These are phyloP conservation scores for Arthrobotrys pseudoclavata DNA, from an alignment of 2,329 filamentous ascomycete species.

Conservation along the genomic window DNA sequence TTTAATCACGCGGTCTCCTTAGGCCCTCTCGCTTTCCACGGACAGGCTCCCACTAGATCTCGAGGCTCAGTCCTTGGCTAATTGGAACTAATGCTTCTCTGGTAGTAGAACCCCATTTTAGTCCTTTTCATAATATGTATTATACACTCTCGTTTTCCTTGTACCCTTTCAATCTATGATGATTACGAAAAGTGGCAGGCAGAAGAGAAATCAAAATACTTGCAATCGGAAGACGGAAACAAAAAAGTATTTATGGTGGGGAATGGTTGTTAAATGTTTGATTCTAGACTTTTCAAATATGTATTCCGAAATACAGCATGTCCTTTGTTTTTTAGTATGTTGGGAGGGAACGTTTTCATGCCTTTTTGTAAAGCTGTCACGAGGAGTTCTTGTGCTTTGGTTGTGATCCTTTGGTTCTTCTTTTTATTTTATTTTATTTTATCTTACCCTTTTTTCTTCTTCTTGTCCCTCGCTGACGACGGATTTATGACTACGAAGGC, in stretches of 20 bases:
- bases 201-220: conserved; percentile 36
- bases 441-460: conserved; percentile 6
- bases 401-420: conserved; percentile 11
- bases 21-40: conserved; percentile 35
- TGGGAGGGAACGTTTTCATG: conserved; percentile 24
- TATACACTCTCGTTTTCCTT: conserved; percentile 53
- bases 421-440: conserved; percentile 2
- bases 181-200: conserved; percentile 17
- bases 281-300: conserved; percentile 39
- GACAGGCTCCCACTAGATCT: conserved; percentile 58
- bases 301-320: conserved; percentile 57
- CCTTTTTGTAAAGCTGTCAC: conserved; percentile 31
- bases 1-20: conserved; percentile 58
- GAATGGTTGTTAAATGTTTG: conserved; percentile 23
- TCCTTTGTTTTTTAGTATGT: conserved; percentile 14
- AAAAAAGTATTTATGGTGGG: conserved; percentile 45
- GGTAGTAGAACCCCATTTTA: conserved; percentile 34
- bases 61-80: conserved; percentile 20
- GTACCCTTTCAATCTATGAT: conserved; percentile 12
- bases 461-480: conserved; percentile 44
- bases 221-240: conserved; percentile 15
- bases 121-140: conserved; percentile 43
- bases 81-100: conserved; percentile 40
- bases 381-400: conserved; percentile 42
- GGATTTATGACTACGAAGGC: conserved; percentile 33